Evolutionary conservation across 257 asterid genomes (phyloP).

Genomic region (Salvia rosmarinus): DNA sequence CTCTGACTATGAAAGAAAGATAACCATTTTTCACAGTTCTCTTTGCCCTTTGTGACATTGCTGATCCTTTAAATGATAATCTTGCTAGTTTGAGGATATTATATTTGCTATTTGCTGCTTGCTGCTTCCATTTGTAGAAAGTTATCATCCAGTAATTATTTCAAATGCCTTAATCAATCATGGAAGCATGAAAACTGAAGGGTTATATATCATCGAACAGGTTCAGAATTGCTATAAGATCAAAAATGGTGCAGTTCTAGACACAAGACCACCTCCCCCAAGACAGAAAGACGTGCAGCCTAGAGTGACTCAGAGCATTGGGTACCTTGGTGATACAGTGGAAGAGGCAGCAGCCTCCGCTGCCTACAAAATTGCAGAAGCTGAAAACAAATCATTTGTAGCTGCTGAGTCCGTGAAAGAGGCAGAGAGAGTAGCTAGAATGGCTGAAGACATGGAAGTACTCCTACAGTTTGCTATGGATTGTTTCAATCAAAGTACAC

Average conservation of each 20-base stretch:
- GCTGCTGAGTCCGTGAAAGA: constrained; percentile 82
- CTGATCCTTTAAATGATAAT: background rate
- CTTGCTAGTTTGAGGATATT: background rate
- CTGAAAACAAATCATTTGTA: constrained; percentile 76
- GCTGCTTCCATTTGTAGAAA: too few species aligned
- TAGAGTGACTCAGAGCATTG: constrained; percentile 48
- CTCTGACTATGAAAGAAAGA: background rate
- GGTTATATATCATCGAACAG: constrained; percentile 40
- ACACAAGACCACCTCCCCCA: constrained; percentile 34
- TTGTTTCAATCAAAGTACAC: constrained; percentile 61
- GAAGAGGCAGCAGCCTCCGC: constrained; percentile 64
- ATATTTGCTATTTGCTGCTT: background rate
- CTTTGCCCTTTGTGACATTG: background rate
- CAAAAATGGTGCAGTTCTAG: constrained; percentile 46
- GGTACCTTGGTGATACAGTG: constrained; percentile 57
- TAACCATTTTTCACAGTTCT: background rate
- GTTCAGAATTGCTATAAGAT: constrained; percentile 60
- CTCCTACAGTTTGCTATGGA: constrained; percentile 62
- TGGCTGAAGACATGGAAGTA: constrained; percentile 76
- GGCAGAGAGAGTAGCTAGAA: constrained; percentile 66
- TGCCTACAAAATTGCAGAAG: constrained; percentile 69
- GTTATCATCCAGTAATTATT: background rate
- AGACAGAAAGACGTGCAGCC: constrained; percentile 46
- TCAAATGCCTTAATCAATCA: background rate
- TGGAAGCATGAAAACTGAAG: background rate